Evolutionary conservation across 768 basidiomycete species (phyloP), one percentile per base, ranked within the genome.

Genomic region (Hirschioporus abietinus): DNA sequence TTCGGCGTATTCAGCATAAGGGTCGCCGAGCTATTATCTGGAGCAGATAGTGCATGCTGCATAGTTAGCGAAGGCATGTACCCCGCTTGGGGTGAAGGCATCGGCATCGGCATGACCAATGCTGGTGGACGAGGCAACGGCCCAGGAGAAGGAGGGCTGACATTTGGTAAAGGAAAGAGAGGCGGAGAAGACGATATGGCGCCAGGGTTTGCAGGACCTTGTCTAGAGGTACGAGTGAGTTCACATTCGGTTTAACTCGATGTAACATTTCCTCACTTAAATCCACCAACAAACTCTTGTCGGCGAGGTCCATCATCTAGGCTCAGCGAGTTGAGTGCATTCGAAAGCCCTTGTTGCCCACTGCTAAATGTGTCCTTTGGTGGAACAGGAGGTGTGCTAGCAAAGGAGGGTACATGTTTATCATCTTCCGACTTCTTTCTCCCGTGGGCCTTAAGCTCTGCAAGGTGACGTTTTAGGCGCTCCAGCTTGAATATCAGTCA

Each of bases 31-130:
- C 66, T 57, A 62, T 67, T 34, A 1, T 34, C 35, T 60, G 35
- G 64, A 17, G 62, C 62, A n/a, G 25, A 58, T 58, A 72, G 61
- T 1, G 81, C 79, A 34, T 78, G 71, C 61, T 76, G 77, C 76
- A 79, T 79, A 26, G 79, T 80, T 59, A 72, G 71, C 7, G 80
- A 80, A 7, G 74, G 74, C 63, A 63, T 64, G 30, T 42, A 34
- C 17, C 24, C 63, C 61, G 71, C 66, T 65, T 71, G 76, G 17
- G 82, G 82, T 34, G 60, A 61, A 15, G 24, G 60, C 36, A 70
- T 68, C 9, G 84, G 82, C 70, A 82, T 79, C 18, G 74, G 58
- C 67, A 74, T 52, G 12, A 52, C 72, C 17, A 68, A 52, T 25
- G 73, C 68, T 25, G 77, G 75, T 23, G 64, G 67, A 0, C 73